A percentile compares a stretch with the other conserved stretches of the same genome.
Conservation (phyloP, 2,329 filamentous ascomycete species). For the Calycina herbarum region DNA sequence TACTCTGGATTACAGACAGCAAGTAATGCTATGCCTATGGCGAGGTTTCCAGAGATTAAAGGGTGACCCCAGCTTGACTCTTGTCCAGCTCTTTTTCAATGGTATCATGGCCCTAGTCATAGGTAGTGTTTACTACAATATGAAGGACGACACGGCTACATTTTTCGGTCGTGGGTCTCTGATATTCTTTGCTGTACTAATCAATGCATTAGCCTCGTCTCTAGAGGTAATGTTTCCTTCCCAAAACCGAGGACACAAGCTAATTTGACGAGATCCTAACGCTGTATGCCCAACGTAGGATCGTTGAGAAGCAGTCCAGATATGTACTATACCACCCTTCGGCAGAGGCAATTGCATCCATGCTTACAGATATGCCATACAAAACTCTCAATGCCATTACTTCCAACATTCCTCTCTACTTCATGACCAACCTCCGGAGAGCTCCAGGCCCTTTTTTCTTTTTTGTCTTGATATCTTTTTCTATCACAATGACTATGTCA, state of each 20-base stretch:
- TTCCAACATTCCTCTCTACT: conserved; percentile 83
- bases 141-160: conserved; percentile 50
- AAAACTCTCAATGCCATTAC: conserved; percentile 72
- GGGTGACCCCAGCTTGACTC: conserved; percentile 5
- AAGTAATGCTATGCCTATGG: conserved; percentile 6
- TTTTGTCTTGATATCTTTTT: conserved; percentile 75
- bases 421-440: conserved; percentile 79
- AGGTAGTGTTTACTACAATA: conserved; percentile 64
- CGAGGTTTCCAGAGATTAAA: conserved; percentile 6
- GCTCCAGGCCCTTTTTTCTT: conserved; percentile 80
- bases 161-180: conserved; percentile 64
- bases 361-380: conserved; percentile 76
- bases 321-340: conserved; percentile 91
- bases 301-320: conserved; percentile 84
- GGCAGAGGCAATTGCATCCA: conserved; percentile 63
- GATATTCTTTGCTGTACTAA: conserved; percentile 63
- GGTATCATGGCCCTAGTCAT: conserved; percentile 61
- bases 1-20: background rate
- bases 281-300: conserved; percentile 83
- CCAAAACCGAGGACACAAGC: conserved; percentile 3
- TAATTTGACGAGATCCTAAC: conserved; percentile 63
- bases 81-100: conserved; percentile 30
- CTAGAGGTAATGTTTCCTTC: conserved; percentile 46
- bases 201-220: conserved; percentile 54
- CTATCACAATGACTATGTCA: conserved; percentile 74